Percentiles rank a stretch among this genome's conserved stretches.
Evolutionary conservation across 2,329 filamentous ascomycete genomes (phyloP).

Genomic region (Aspergillus chevalieri): DNA sequence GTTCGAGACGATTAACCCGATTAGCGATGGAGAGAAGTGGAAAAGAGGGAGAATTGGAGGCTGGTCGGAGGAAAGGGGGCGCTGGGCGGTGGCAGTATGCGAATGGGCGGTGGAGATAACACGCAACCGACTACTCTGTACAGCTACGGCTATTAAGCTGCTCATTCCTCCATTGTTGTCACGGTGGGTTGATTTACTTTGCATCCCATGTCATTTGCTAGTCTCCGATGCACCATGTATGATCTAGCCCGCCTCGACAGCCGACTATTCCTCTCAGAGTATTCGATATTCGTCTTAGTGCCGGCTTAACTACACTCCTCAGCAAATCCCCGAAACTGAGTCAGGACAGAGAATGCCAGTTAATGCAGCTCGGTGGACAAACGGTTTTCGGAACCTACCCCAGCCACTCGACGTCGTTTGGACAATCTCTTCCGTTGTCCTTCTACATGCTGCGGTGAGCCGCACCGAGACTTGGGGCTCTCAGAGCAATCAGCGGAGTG

Average conservation of each 20-base stretch:
- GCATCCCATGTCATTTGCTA: not conserved
- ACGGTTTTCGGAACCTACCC: not conserved
- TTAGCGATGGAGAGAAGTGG: slow-evolving; percentile 4
- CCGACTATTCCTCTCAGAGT: not conserved
- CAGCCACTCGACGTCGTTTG: not conserved
- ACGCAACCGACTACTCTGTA: not conserved
- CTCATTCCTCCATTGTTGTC: not conserved
- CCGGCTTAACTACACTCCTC: not conserved
- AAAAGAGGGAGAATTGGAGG: slow-evolving; percentile 3
- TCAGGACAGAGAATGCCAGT: not conserved
- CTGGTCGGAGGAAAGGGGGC: slow-evolving; percentile 8
- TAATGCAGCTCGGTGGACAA: not conserved
- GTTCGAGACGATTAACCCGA: no score
- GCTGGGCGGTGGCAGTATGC: not conserved
- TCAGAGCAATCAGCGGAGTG: no score
- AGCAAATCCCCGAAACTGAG: not conserved
- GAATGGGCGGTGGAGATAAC: not conserved
- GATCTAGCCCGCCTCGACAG: no score
- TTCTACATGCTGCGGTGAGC: not conserved
- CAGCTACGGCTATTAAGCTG: no score
- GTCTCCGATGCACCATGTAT: not conserved
- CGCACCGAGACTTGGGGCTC: no score
- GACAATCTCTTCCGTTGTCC: no score
- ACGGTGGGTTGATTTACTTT: not conserved
- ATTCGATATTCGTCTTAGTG: not conserved